phyloP scores from a whole-genome alignment of 2,329 filamentous ascomycete species.

The Fusarium palustre region DNA sequence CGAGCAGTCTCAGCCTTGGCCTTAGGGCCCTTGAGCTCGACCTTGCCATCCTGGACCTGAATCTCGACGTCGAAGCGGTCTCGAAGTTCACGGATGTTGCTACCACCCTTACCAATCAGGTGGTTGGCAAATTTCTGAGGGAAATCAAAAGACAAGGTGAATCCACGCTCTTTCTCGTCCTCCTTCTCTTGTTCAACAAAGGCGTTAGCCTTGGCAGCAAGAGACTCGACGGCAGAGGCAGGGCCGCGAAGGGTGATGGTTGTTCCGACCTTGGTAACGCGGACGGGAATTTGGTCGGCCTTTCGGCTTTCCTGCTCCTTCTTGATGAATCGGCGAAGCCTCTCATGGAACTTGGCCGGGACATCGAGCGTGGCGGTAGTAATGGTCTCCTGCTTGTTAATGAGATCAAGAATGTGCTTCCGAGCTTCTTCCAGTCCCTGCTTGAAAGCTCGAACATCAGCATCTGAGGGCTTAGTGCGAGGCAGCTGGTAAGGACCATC shows the following conservation, averaged over 20 bases:
- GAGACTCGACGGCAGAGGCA: constrained; percentile 74
- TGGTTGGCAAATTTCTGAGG: constrained; percentile 95
- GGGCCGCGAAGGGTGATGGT: constrained; percentile 82
- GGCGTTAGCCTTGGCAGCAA: constrained; percentile 77
- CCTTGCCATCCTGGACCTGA: constrained; percentile 92
- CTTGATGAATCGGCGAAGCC: constrained; percentile 72
- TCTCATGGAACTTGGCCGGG: constrained; percentile 72
- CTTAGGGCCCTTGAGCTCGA: constrained; percentile 95
- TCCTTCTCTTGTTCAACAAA: constrained; percentile 90
- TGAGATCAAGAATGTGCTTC: constrained; percentile 67
- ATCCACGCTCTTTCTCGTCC: constrained; percentile 93
- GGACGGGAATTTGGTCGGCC: constrained; percentile 69
- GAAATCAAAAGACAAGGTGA: constrained; percentile 88
- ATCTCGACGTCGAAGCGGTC: constrained; percentile 79
- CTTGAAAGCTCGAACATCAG: constrained; percentile 66
- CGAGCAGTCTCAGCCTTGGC: constrained; percentile 92
- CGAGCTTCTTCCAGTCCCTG: constrained; percentile 67
- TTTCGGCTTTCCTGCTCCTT: constrained; percentile 69
- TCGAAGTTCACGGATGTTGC: constrained; percentile 73
- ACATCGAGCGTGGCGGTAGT: constrained; percentile 66
- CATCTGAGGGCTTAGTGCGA: constrained; percentile 62
- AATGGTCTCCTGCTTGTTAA: constrained; percentile 70
- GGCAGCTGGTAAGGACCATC: constrained; percentile 65
- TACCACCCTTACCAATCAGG: constrained; percentile 75
- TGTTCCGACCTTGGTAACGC: constrained; percentile 69